A percentile compares a stretch with the other conserved stretches of the same genome.
Conservation (phyloP, 176 grass and related monocot species). For the Sorghum bicolor region Sorghum_bicolor_NCBIv3 NC_012871.2:4343001-4343500, state of each 20-base stretch:
- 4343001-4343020: neutral
- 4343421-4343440: neutral
- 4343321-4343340: neutral
- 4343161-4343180: slow-evolving; percentile 37
- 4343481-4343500: neutral
- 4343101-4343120: slow-evolving; percentile 63
- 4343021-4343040: slow-evolving; percentile 40
- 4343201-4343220: neutral
- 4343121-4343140: slow-evolving; percentile 39
- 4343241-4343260: neutral
- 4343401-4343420: neutral
- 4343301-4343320: neutral
- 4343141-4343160: slow-evolving; percentile 89
- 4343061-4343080: slow-evolving; percentile 63
- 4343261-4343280: neutral
- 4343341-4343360: neutral
- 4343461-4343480: neutral
- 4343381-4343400: neutral
- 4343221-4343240: neutral
- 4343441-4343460: neutral
- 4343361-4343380: neutral
- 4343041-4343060: slow-evolving; percentile 78
- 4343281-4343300: neutral
- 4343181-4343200: neutral
- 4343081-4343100: slow-evolving; percentile 92